Conservation (phyloP, 106 monocot species). For the Allium cepa region DNA sequence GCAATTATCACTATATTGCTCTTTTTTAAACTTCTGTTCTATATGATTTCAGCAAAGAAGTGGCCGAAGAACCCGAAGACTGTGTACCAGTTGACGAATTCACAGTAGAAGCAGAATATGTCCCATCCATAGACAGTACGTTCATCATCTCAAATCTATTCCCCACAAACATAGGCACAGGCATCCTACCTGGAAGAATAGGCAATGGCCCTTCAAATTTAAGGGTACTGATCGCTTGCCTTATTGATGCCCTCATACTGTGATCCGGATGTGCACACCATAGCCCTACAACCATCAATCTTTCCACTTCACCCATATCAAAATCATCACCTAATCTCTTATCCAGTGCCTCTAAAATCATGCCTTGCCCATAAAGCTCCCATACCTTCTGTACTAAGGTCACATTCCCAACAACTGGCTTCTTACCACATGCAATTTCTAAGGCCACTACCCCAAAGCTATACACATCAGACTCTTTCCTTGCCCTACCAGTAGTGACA, state of each 20-base stretch:
- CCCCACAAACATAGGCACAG: neutral
- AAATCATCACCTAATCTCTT: neutral
- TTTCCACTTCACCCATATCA: constrained; percentile 6
- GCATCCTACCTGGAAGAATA: constrained; percentile 6
- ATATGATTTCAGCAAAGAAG: neutral
- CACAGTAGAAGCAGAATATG: neutral
- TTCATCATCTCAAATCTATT: neutral
- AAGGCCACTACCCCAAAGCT: constrained; percentile 20
- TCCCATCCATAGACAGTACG: neutral
- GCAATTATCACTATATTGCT: too few relatives aligned
- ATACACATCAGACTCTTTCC: constrained; percentile 24
- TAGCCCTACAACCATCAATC: constrained; percentile 12
- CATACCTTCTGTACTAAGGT: constrained; percentile 7
- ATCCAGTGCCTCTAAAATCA: constrained; percentile 11
- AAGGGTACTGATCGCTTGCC: constrained; percentile 8
- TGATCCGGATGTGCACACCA: constrained; percentile 18
- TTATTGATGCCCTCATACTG: constrained; percentile 2
- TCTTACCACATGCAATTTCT: constrained; percentile 11
- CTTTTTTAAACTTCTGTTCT: neutral
- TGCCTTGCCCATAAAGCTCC: constrained; percentile 14
- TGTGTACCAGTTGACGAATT: neutral
- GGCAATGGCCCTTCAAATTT: constrained; percentile 9
- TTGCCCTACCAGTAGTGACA: constrained; percentile 4
- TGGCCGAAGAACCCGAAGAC: neutral
- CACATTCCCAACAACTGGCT: neutral